These are phyloP conservation scores for Phytophthora podocarpi DNA, from an alignment of 352 stramenopile genomes.

Conservation along the genomic window DNA sequence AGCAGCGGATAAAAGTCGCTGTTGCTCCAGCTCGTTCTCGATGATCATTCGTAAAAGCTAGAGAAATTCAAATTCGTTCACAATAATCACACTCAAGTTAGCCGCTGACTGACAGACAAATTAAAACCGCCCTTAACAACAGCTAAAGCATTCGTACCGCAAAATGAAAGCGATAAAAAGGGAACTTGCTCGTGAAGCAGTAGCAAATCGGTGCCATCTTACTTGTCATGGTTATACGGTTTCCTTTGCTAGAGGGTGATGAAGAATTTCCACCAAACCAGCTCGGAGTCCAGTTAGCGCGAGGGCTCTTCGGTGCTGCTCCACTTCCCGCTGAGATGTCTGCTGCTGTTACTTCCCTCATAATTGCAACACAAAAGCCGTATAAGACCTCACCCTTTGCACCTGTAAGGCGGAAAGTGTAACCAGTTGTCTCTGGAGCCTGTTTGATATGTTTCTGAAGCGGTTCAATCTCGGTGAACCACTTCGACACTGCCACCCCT, in stretches of 20 bases:
- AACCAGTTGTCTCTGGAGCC: slow-evolving; percentile 63
- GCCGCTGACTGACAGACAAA: background rate
- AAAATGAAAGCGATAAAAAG: slow-evolving; percentile 88
- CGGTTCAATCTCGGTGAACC: slow-evolving; percentile 66
- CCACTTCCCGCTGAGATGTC: background rate
- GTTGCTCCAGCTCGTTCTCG: slow-evolving; percentile 64
- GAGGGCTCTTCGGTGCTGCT: slow-evolving; percentile 20
- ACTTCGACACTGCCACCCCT: slow-evolving; percentile 67
- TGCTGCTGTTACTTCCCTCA: slow-evolving; percentile 47
- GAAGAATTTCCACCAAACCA: slow-evolving; percentile 20
- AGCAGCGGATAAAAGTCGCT: background rate
- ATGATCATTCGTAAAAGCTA: slow-evolving; percentile 73
- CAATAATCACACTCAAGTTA: background rate
- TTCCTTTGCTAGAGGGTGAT: slow-evolving; percentile 20
- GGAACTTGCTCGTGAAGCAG: slow-evolving; percentile 89
- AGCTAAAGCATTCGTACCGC: slow-evolving; percentile 37
- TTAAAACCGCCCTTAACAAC: background rate
- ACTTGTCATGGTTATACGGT: slow-evolving; percentile 13
- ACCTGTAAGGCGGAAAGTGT: slow-evolving; percentile 84
- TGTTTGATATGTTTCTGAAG: slow-evolving; percentile 72
- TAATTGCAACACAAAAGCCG: slow-evolving; percentile 75
- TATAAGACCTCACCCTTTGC: slow-evolving; percentile 86
- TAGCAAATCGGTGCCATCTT: slow-evolving; percentile 75
- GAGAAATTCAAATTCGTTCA: slow-evolving; percentile 6
- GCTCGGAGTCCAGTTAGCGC: slow-evolving; percentile 13